Evolutionary conservation across 768 basidiomycete species (phyloP), one percentile per base, ranked within the genome.

Genomic region (Xerocomus spinulosus): DNA sequence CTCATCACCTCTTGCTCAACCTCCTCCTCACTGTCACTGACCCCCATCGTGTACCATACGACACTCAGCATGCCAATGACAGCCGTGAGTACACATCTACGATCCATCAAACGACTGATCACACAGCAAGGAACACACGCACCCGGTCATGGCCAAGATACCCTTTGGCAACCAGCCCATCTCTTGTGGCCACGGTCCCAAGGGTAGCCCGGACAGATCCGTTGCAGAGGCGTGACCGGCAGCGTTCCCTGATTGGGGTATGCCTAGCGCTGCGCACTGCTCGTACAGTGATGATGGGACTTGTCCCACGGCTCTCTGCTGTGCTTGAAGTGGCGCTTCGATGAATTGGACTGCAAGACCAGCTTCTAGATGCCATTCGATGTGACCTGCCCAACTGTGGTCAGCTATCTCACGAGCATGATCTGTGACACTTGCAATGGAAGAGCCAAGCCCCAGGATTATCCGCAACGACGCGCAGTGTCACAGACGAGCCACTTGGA

Each of bases 401-500:
- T 26, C 2, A 48, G 28, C 9, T 4, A 20, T 37, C 30, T 15
- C 34, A 21, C 18, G 38, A 48, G 15, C 36, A 23, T 26, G 26
- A 29, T 41, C 38, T 13, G 26, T 32, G 58, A 41, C 26, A 72
- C 83, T 46, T 59, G 85, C 83, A 92, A 64, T 90, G 88, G 63
- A 92, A 78, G 53, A 92, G 66, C 87, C 91, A 94, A 8, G 78
- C 83, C 10, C 95, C 95, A 1, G 95, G 95, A 68, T 98, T 98
- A 64, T 98, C 89, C 1, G 91, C 90, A 39, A 84, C 70, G 57
- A 93, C 67, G 18, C 92, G 81, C 37, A 99, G 69, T 0, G 87
- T 87, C 10, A 78, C 86, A 3, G 82, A 82, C 17, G 77, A 68
- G 49, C 74, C 75, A 4, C 81, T 75, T 3, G 87, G 85, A 42